A percentile compares a stretch with the other conserved stretches of the same genome.
Conservation (phyloP, 139 green algal species). For the Chlamydomonas incerta region DNA sequence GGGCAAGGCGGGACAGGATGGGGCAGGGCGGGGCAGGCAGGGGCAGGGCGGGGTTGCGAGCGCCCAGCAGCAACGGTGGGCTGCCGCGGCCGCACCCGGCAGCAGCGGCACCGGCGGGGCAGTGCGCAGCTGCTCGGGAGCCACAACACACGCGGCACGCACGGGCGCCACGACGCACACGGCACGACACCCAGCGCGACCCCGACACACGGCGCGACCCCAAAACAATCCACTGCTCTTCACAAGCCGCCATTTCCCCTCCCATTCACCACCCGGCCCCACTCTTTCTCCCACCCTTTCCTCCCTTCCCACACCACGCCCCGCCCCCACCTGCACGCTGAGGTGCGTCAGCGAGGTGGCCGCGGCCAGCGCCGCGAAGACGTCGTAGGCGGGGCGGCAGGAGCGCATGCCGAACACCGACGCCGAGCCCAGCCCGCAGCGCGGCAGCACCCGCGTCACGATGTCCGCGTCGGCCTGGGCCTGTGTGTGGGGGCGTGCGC, state of each 20-base stretch:
- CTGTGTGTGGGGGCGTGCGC: not conserved
- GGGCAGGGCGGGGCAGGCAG: too few relatives aligned
- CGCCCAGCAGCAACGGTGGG: not conserved
- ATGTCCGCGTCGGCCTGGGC: slow-evolving; percentile 15
- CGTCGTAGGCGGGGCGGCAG: slow-evolving; percentile 29
- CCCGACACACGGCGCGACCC: too few relatives aligned
- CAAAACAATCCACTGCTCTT: too few relatives aligned
- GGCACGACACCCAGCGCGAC: too few relatives aligned
- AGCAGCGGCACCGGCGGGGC: too few relatives aligned
- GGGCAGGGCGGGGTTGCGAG: too few relatives aligned
- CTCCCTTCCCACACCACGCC: not conserved
- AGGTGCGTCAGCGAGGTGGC: slow-evolving; percentile 7
- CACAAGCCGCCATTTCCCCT: not conserved
- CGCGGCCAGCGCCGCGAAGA: slow-evolving; percentile 2
- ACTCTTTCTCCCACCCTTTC: not conserved
- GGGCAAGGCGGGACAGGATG: too few relatives aligned
- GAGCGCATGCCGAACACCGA: slow-evolving; percentile 10
- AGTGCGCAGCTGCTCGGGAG: too few relatives aligned
- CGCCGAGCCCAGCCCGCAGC: not conserved
- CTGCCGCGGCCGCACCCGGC: too few relatives aligned
- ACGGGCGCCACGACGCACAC: too few relatives aligned
- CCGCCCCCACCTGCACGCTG: not conserved
- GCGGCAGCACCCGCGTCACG: slow-evolving; percentile 16
- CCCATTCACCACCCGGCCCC: too few relatives aligned
- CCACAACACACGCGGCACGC: too few relatives aligned